Conservation (phyloP, 164 flowering plant genomes). For the grape (Vitis vinifera) region ASM3070453v1 NC_081814.1:8443501-8444000, state of each 20-base stretch:
- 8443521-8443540: slow-evolving; percentile 50
- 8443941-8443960: slow-evolving; percentile 46
- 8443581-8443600: slow-evolving; percentile 59
- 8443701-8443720: neutral
- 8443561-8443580: slow-evolving; percentile 63
- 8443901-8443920: slow-evolving; percentile 55
- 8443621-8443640: neutral
- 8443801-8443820: slow-evolving; percentile 10
- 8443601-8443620: slow-evolving; percentile 17
- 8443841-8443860: neutral
- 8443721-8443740: slow-evolving; percentile 56
- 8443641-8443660: neutral
- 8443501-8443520: neutral
- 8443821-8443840: neutral
- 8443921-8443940: slow-evolving; percentile 47
- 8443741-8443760: slow-evolving; percentile 68
- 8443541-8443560: slow-evolving; percentile 64
- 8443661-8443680: neutral
- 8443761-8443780: slow-evolving; percentile 77
- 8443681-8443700: neutral
- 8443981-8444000: neutral
- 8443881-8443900: slow-evolving; percentile 63
- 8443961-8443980: slow-evolving; percentile 4
- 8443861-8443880: neutral
- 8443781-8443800: slow-evolving; percentile 48